Evolutionary conservation across 805 yeast species (phyloP), one percentile per base, ranked within the genome.

Genomic region (Soucietia sequanensis): DNA sequence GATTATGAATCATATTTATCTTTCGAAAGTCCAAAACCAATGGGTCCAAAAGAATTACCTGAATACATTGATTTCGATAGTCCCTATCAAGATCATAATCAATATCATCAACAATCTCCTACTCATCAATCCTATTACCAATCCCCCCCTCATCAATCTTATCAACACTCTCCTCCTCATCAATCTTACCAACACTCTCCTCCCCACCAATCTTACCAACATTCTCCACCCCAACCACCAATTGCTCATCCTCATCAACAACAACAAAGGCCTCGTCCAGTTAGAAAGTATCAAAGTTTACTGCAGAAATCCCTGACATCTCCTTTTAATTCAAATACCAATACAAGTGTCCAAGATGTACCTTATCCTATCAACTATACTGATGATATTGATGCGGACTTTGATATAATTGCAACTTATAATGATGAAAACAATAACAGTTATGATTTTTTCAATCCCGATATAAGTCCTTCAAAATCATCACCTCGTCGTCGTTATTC

Each of bases 41-140:
- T 54, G 54, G 72, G 72, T 1, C 72, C 72, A 2, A 58, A 60
- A 43, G 62, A 56, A 27, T 43, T 67, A 15, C 63, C 68, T 4
- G 64, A 60, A 12, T 66, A 65, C 36, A 54, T 54, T 15, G 32
- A 19, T 21, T 19, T 12, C 13, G 23, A 27, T 13, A 18, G 14
- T 11, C 23, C 23, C 13, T 21, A n/a, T n/a, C n/a, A n/a, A n/a
- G n/a, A n/a, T n/a, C n/a, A n/a, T n/a, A n/a, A n/a, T n/a, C n/a
- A n/a, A n/a, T n/a, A n/a, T n/a, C n/a, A n/a, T n/a, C n/a, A 21
- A 21, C 31, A 22, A 2, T 25, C 23, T 25, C 21, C 11, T 14
- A 23, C 6, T 14, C 31, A 21, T 10, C n/a, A 12, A 7, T 16
- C 27, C 33, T 5, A n/a, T n/a, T n/a, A 42, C 16, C 44, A 42